Base-by-base conservation (phyloP, 345 rosid species). In the Brassica incana region DNA sequence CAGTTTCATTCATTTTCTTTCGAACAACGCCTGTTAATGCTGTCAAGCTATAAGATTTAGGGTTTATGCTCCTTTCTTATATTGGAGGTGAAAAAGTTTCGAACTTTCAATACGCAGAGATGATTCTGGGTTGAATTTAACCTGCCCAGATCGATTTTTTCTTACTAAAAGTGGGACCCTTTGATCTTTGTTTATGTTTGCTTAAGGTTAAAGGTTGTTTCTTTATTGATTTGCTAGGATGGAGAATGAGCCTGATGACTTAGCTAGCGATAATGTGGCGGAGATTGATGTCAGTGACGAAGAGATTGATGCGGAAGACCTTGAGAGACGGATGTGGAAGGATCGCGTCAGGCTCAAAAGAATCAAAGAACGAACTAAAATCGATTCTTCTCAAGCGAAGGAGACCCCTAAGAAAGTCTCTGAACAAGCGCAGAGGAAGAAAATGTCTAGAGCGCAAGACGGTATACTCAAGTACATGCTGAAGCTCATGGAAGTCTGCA, bases 231-330 rank as follows among this genome's bases (percentile, higher is more conserved):
- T 54, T 52, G 63, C 23, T 76, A 81, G 84, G 77, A 77, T 81
- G 77, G 81, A 77, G 77, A 77, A 67, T 67, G 84, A 81, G 61
- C 66, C 81, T 29, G 98, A 90, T 81, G 97, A 92, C 73, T 27
- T 27, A 27, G 29, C 29, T 18, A 18, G 20, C 70, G 97, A 87
- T n/a, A 91, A 89, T 82, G 89, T 91, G 3, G 90, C 86, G 0
- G 99, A 96, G 85, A 92, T 90, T 86, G 99, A 92, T 87, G 98
- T 96, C 10, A 96, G 98, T 27, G 99, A 96, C 7, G 99, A 96
- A 83, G 99, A 96, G 84, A 93, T 96, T 72, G 97, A 93, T 54
- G 81, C 97, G 0, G 98, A 92, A 8, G 97, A 93, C 5, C 73
- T 96, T 67, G 97, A 88, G 87, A 90, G 82, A 80, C 90, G 99